Base-by-base conservation (phyloP, 148 eudicot species). In the Talinum fruticosum region DNA sequence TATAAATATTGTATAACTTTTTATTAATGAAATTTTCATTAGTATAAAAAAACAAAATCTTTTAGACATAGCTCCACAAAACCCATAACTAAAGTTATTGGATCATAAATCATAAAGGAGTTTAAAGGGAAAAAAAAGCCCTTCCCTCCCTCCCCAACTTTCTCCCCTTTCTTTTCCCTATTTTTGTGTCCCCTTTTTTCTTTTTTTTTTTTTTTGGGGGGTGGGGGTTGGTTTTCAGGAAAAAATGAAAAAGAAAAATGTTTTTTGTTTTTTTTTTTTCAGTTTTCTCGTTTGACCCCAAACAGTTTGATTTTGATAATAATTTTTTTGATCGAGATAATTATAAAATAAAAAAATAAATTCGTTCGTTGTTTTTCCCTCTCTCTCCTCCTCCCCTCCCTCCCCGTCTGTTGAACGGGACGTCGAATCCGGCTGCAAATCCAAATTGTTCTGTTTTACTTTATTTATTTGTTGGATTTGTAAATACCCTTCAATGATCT, bases 401-500 rank as follows among this genome's bases (percentile, higher is more conserved):
- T 4, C 73, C n/a, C 73, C 66, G 5, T 69, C 5, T 78, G 30
- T 53, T 29, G 41, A 53, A 54, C 57, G 36, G 36, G 69, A 41
- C 7, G 19, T 10, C 34, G 66, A 57, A 10, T 54, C 76, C 24
- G 28, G 23, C 38, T 24, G 53, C 80, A 54, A 78, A 78, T 24
- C 59, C 79, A 32, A 54, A 29, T 45, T 47, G 53, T 65, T 44
- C 53, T 24, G 53, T 1, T 66, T 53, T 64, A 10, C 54, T 6
- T 74, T 26, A 18, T 13, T 18, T 34, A 26, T 13, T 10, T 28
- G 0, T n/a, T 10, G 47, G 12, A 15, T 79, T 67, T 33, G 75
- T 76, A 70, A 80, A 32, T 70, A 61, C 1, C 57, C 23, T 70
- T 75, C 28, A 44, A 26, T 66, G 77, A 77, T 78, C 69, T 72